Conservation (phyloP, 2,329 filamentous ascomycete species). For the Fusarium sp. region DNA sequence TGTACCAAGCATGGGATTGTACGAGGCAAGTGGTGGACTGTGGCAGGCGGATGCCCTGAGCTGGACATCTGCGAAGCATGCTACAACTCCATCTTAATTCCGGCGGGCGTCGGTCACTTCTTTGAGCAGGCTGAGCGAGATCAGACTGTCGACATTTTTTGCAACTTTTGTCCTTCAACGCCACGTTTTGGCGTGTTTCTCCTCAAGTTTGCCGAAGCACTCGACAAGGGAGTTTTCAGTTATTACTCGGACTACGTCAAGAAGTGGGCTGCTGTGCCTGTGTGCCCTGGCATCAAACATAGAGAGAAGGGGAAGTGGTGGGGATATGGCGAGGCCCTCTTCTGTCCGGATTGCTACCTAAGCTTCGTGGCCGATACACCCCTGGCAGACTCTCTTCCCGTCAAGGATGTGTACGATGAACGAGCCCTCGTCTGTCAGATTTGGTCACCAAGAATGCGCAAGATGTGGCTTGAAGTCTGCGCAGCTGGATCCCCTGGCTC, state of each 20-base stretch:
- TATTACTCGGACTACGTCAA: slow-evolving; percentile 44
- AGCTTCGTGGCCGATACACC: slow-evolving; percentile 45
- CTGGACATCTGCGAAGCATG: slow-evolving; percentile 51
- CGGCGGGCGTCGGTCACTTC: slow-evolving; percentile 42
- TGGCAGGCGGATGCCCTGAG: slow-evolving; percentile 36
- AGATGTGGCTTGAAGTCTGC: slow-evolving; percentile 47
- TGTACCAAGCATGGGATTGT: slow-evolving; percentile 46
- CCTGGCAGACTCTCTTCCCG: slow-evolving; percentile 39
- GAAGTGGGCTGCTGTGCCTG: slow-evolving; percentile 43
- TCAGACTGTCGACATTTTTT: slow-evolving; percentile 39
- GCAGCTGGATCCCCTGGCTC: slow-evolving; percentile 42
- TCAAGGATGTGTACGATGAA: slow-evolving; percentile 43
- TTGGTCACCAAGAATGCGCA: slow-evolving; percentile 55
- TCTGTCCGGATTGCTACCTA: slow-evolving; percentile 51
- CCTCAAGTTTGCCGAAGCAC: slow-evolving; percentile 42
- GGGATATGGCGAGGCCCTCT: slow-evolving; percentile 49
- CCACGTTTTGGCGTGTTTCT: slow-evolving; percentile 44
- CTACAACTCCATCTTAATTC: slow-evolving; percentile 45
- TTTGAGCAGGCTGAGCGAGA: slow-evolving; percentile 42
- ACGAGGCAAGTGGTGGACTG: slow-evolving; percentile 50
- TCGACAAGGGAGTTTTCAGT: slow-evolving; percentile 49
- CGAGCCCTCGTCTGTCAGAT: slow-evolving; percentile 49
- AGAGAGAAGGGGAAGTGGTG: slow-evolving; percentile 47
- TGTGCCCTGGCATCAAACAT: slow-evolving; percentile 46
- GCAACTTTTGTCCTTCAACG: slow-evolving; percentile 45